Percentiles rank a stretch among this genome's conserved stretches.
These are phyloP conservation scores for Cytospora chrysosperma DNA, from an alignment of 2,329 filamentous ascomycete species.

Conservation along the genomic window DNA sequence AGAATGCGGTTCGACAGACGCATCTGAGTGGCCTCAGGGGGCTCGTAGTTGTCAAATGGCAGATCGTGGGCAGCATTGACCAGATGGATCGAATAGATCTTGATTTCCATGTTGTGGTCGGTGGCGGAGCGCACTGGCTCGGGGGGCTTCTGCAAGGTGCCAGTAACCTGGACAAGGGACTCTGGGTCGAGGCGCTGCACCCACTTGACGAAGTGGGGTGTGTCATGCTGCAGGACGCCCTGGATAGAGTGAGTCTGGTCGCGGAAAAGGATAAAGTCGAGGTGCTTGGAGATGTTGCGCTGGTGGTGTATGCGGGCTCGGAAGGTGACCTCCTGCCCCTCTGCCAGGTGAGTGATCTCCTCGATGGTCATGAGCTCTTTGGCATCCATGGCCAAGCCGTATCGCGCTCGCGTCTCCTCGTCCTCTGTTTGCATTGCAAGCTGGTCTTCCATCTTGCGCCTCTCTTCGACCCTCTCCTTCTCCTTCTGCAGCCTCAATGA, in stretches of 20 bases:
- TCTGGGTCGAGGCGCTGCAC: slow-evolving; percentile 79
- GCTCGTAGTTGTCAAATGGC: slow-evolving; percentile 51
- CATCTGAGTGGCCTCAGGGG: slow-evolving; percentile 53
- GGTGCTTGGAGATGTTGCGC: slow-evolving; percentile 74
- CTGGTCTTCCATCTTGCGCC: slow-evolving; percentile 38
- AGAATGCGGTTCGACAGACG: slow-evolving; percentile 75
- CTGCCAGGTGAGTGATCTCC: slow-evolving; percentile 49
- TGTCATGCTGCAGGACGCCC: slow-evolving; percentile 65
- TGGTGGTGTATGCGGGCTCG: slow-evolving; percentile 75
- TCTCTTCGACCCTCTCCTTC: slow-evolving; percentile 32
- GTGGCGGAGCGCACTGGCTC: slow-evolving; percentile 74
- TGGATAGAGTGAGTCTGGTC: slow-evolving; percentile 83
- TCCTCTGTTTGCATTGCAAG: slow-evolving; percentile 30
- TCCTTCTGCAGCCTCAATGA: slow-evolving; percentile 15
- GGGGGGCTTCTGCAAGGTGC: slow-evolving; percentile 69
- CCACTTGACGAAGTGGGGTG: slow-evolving; percentile 71
- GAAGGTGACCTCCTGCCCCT: slow-evolving; percentile 63
- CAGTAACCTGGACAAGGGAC: slow-evolving; percentile 74
- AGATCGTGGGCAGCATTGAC: slow-evolving; percentile 50
- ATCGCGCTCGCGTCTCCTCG: slow-evolving; percentile 32
- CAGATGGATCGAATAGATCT: slow-evolving; percentile 57
- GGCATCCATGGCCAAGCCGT: slow-evolving; percentile 32
- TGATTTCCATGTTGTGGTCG: slow-evolving; percentile 73
- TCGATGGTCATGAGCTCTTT: slow-evolving; percentile 39
- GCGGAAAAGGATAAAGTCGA: slow-evolving; percentile 83